These are phyloP conservation scores for Aphanomyces invadans DNA, from an alignment of 352 stramenopile genomes.

Conservation along the genomic window DNA sequence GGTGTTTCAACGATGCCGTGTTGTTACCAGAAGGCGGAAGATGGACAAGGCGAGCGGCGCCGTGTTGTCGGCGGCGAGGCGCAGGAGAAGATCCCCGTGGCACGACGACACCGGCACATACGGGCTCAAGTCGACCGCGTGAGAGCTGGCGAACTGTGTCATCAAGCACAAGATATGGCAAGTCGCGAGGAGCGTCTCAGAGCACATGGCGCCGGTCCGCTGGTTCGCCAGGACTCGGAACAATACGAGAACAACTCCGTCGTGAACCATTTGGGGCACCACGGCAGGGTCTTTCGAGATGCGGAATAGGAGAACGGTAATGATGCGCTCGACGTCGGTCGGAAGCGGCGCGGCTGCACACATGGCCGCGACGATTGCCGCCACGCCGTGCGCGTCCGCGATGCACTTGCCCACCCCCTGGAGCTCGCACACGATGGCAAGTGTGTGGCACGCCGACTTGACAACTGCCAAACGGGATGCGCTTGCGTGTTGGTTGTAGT, in stretches of 20 bases:
- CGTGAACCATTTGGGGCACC: slow-evolving; percentile 30
- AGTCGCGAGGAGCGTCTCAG: slow-evolving; percentile 38
- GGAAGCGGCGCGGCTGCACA: slow-evolving; percentile 32
- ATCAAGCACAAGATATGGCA: slow-evolving; percentile 68
- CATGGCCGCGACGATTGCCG: slow-evolving; percentile 30
- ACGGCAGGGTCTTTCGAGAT: slow-evolving; percentile 42
- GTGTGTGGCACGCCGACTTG: slow-evolving; percentile 38
- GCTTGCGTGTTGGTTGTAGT: slow-evolving; percentile 24
- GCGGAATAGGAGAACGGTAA: slow-evolving; percentile 34
- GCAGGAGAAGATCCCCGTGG: slow-evolving; percentile 37
- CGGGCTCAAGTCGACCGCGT: slow-evolving; percentile 45
- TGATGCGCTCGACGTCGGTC: slow-evolving; percentile 47
- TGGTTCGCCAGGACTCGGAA: slow-evolving; percentile 19
- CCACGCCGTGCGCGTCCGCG: slow-evolving; percentile 31
- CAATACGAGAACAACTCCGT: slow-evolving; percentile 20
- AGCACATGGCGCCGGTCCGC: slow-evolving; percentile 25
- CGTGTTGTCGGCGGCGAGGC: slow-evolving; percentile 32
- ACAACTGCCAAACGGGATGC: slow-evolving; percentile 34
- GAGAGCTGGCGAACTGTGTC: slow-evolving; percentile 46
- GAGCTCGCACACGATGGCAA: slow-evolving; percentile 39
- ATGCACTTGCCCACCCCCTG: slow-evolving; percentile 38
- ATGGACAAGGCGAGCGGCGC: slow-evolving; percentile 31
- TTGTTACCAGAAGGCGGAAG: slow-evolving; percentile 47
- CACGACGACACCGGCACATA: slow-evolving; percentile 37
- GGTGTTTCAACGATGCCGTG: too few relatives aligned